A percentile compares a stretch with the other conserved stretches of the same genome.
phyloP scores from a whole-genome alignment of 2,329 filamentous ascomycete species.

The Graphiopsis chlorocephala region DNA sequence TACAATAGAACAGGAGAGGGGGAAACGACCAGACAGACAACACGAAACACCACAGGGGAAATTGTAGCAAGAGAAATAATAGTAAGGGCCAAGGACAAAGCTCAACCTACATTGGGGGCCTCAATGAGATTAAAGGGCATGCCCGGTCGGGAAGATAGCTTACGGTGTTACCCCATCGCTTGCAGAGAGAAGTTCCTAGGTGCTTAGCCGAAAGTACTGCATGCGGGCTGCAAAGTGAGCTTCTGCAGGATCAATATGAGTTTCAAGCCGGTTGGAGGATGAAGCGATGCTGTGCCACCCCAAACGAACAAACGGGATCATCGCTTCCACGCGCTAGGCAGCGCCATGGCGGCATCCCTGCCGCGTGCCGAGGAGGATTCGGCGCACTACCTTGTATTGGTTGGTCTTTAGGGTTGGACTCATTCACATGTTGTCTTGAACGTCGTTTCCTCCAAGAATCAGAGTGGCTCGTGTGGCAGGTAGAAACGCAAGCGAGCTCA shows the following conservation, averaged over 20 bases:
- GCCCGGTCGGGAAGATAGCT: background rate
- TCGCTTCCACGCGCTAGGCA: background rate
- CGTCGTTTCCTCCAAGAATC: background rate
- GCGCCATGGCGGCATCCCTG: background rate
- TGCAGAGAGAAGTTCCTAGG: background rate
- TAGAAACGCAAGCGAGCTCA: background rate
- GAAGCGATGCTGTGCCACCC: background rate
- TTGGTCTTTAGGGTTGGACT: background rate
- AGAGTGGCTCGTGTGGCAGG: background rate
- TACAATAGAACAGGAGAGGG: background rate
- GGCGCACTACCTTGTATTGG: background rate
- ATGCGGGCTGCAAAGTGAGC: background rate
- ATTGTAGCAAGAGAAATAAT: background rate
- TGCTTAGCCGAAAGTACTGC: background rate
- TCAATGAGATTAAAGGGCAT: background rate
- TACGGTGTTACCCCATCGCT: background rate
- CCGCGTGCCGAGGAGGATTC: background rate
- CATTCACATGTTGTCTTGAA: background rate
- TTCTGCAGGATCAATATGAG: constrained; percentile 1
- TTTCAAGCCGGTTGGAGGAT: background rate
- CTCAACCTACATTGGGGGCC: background rate
- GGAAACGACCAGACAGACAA: background rate
- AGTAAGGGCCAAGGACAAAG: background rate
- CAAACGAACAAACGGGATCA: background rate
- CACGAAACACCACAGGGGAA: background rate